phyloP scores from a whole-genome alignment of 345 rosid genomes.

The Adansonia digitata region DNA sequence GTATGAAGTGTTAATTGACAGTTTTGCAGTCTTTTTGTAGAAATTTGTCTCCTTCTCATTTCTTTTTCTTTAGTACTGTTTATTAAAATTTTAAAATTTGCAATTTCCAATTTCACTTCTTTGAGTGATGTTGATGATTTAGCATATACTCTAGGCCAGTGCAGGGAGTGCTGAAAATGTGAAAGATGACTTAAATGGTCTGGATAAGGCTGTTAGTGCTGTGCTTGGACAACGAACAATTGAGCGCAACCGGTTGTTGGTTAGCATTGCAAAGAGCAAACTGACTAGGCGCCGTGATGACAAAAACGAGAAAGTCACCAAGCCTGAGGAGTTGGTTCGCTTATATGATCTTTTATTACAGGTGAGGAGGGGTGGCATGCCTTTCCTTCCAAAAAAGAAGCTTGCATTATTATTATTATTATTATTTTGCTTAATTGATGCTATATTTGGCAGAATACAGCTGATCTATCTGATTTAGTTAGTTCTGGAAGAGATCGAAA shows the following conservation, averaged over 20 bases:
- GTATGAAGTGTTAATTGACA: conserved; percentile 35
- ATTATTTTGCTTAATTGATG: conserved; percentile 11
- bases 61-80: not conserved
- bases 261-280: conserved; percentile 84
- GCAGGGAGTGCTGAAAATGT: conserved; percentile 91
- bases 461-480: conserved; percentile 94
- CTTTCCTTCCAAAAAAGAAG: conserved; percentile 10
- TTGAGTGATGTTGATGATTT: conserved; percentile 24
- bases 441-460: conserved; percentile 64
- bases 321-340: conserved; percentile 98
- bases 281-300: conserved; percentile 76
- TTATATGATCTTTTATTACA: conserved; percentile 83
- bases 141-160: conserved; percentile 48
- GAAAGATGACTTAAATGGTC: conserved; percentile 90
- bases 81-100: not conserved
- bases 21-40: not conserved
- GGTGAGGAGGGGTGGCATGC: conserved; percentile 35
- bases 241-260: conserved; percentile 87
- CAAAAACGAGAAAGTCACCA: conserved; percentile 79
- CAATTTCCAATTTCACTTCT: not conserved
- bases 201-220: conserved; percentile 96
- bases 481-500: conserved; percentile 94
- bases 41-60: not conserved
- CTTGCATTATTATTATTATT: conserved; percentile 6
- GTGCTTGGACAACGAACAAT: conserved; percentile 87